Evolutionary conservation across 2,329 filamentous ascomycete genomes (phyloP).

Genomic region (Arthrobotrys sphaeroides): DNA sequence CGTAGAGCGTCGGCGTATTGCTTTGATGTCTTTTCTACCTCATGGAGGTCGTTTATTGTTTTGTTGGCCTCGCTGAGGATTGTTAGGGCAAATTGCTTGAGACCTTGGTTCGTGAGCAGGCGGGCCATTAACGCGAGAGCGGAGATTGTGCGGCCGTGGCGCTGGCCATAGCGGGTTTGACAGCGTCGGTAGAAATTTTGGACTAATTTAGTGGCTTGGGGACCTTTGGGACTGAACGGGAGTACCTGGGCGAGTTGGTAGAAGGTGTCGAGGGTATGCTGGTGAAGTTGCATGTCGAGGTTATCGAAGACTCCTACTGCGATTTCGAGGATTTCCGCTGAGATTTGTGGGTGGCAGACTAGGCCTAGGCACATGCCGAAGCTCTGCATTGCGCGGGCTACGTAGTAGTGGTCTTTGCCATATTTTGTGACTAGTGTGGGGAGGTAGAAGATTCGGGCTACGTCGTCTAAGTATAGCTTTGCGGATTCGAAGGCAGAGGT

Average conservation of each 20-base stretch:
- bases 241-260: slow-evolving; percentile 39
- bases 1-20: slow-evolving; percentile 44
- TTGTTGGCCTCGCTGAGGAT: slow-evolving; percentile 17
- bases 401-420: slow-evolving; percentile 34
- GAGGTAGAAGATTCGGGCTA: slow-evolving; percentile 38
- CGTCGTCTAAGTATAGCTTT: slow-evolving; percentile 48
- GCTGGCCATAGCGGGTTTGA: slow-evolving; percentile 16
- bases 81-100: slow-evolving; percentile 27
- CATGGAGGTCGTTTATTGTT: not conserved
- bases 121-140: slow-evolving; percentile 35
- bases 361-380: slow-evolving; percentile 42
- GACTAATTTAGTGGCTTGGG: slow-evolving; percentile 4
- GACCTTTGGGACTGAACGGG: slow-evolving; percentile 31
- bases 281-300: slow-evolving; percentile 32
- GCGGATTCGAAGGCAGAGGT: slow-evolving; percentile 41
- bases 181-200: slow-evolving; percentile 31
- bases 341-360: slow-evolving; percentile 36
- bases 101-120: slow-evolving; percentile 15
- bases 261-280: slow-evolving; percentile 29
- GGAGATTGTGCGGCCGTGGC: slow-evolving; percentile 40
- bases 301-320: slow-evolving; percentile 29
- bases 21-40: slow-evolving; percentile 38
- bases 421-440: slow-evolving; percentile 43
- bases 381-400: slow-evolving; percentile 31
- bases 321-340: slow-evolving; percentile 39